Evolutionary conservation across 768 basidiomycete genomes (phyloP), one percentile per base, ranked within the genome.

Genomic region (Pholiota microspora): DNA sequence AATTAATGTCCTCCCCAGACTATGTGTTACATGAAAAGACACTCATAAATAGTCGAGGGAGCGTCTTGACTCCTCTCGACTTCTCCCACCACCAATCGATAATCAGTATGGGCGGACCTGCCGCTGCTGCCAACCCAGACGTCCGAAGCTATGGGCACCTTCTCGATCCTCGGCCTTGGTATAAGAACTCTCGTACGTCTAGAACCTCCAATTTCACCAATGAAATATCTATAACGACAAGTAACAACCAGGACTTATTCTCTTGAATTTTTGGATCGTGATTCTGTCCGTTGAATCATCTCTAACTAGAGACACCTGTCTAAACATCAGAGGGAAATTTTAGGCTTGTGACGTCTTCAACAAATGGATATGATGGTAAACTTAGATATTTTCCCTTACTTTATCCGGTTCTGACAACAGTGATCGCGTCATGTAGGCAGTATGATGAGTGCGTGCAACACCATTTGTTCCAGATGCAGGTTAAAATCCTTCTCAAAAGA

Each of bases 181-280:
- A 62, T 32, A 62, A 57, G 45, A 62, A 62, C 45, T 49, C 49
- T 36, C 49, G 61, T 81, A 55, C 13, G 60, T 54, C 4, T 27
- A 21, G 0, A 34, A 3, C 29, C 21, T 3, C 4, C 4, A 4
- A 3, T 36, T 1, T 2, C 16, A 40, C n/a, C 9, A 29, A 31
- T 25, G 13, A 9, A n/a, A 25, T 4, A 29, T 15, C 15, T 7
- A n/a, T 28, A 8, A 49, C 36, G 7, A 5, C 7, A 3, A 7
- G 9, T 25, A 12, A 12, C 2, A n/a, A n/a, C n/a, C 23, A 66
- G 82, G 83, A 13, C 62, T 64, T 3, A 47, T 64, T 35, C 24
- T 62, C 15, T 40, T 64, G 16, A 64, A 64, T 25, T 59, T 60
- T 24, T 64, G 61, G 63, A 64, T 64, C 31, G 49, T 53, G 4